A percentile compares a stretch with the other conserved stretches of the same genome.
Evolutionary conservation across 805 yeast species (phyloP).

Genomic region (Saccharomycopsis capsularis): DNA sequence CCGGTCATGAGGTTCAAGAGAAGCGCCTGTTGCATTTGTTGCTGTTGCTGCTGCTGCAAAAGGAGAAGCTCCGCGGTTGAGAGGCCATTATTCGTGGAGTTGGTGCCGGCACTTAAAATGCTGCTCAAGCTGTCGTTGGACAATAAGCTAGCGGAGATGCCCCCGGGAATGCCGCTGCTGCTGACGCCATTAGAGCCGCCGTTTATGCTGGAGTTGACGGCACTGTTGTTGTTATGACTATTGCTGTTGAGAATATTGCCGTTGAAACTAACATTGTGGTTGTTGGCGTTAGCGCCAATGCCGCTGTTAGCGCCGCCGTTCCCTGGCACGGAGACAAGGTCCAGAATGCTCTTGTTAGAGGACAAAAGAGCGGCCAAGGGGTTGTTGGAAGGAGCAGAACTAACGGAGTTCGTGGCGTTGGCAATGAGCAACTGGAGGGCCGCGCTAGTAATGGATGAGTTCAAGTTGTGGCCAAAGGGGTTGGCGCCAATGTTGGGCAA

Average conservation of each 20-base stretch:
- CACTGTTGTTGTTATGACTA: background rate
- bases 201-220: background rate
- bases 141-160: too few species aligned
- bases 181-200: background rate
- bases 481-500: background rate
- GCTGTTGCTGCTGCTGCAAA: conserved; percentile 24
- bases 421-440: conserved; percentile 19
- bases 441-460: conserved; percentile 11
- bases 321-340: background rate
- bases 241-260: background rate
- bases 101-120: background rate
- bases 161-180: too few species aligned
- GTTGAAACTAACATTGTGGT: background rate
- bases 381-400: conserved; percentile 1
- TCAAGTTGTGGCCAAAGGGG: background rate
- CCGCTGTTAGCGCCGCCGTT: background rate
- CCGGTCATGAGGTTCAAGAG: conserved; percentile 19
- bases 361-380: conserved; percentile 3
- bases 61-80: conserved; percentile 16
- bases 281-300: background rate
- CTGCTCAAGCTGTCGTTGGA: background rate
- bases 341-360: background rate
- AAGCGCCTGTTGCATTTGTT: conserved; percentile 23
- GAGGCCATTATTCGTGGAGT: conserved; percentile 12
- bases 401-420: conserved; percentile 14